Percentiles rank a stretch among this genome's conserved stretches.
phyloP scores from a whole-genome alignment of 768 basidiomycete species.

The Tephrocybe sp. region DNA sequence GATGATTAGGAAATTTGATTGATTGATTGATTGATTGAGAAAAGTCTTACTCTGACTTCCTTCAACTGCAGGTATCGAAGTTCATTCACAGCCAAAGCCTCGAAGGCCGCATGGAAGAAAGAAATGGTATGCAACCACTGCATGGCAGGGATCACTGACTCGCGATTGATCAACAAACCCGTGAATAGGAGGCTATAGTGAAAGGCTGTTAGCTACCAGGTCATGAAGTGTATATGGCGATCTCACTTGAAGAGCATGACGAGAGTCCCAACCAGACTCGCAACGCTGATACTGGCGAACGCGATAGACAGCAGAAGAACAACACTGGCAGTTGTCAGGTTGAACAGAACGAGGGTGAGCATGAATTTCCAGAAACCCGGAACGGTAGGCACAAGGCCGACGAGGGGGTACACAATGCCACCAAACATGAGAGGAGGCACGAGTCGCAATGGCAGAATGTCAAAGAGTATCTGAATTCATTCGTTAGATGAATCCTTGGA shows the following conservation, averaged over 20 bases:
- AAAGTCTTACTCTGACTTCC: constrained; percentile 74
- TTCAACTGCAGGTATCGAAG: constrained; percentile 90
- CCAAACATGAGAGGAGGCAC: constrained; percentile 96
- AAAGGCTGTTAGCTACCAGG: constrained; percentile 1
- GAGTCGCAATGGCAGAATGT: constrained; percentile 91
- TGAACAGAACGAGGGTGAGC: constrained; percentile 93
- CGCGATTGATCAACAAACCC: constrained; percentile 92
- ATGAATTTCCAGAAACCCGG: constrained; percentile 98
- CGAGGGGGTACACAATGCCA: constrained; percentile 91
- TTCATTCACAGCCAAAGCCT: constrained; percentile 97
- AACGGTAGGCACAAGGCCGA: constrained; percentile 91
- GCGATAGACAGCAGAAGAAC: constrained; percentile 90
- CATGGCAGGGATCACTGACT: constrained; percentile 69
- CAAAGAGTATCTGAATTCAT: constrained; percentile 76
- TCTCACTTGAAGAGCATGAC: constrained; percentile 98
- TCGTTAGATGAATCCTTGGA: neutral
- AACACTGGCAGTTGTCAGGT: constrained; percentile 91
- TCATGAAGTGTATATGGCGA: constrained; percentile 11
- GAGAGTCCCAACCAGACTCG: constrained; percentile 90
- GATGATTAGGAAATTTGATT: neutral
- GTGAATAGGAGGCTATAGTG: constrained; percentile 83
- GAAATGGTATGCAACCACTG: constrained; percentile 90
- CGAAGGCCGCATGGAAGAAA: constrained; percentile 99
- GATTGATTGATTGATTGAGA: neutral
- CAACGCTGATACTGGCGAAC: constrained; percentile 83